These are phyloP conservation scores for Bipolaris victoriae DNA, from an alignment of 2,329 filamentous ascomycete genomes.

Conservation along the genomic window DNA sequence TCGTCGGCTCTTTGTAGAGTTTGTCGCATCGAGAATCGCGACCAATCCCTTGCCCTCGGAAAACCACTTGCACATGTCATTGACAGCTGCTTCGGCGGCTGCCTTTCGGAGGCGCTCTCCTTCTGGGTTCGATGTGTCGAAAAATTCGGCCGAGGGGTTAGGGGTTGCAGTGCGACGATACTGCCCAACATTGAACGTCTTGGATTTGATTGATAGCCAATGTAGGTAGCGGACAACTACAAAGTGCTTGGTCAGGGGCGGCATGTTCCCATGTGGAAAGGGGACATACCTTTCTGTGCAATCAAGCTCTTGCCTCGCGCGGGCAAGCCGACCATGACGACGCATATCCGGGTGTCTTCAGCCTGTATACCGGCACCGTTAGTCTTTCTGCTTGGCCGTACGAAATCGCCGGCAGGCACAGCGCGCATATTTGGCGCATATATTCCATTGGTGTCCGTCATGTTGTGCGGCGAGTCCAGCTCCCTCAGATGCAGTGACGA, in stretches of 20 bases:
- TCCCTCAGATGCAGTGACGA: conserved; percentile 25
- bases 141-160: conserved; percentile 92
- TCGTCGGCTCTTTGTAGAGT: conserved; percentile 87
- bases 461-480: conserved; percentile 37
- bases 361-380: conserved; percentile 79
- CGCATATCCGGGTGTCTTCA: conserved; percentile 95
- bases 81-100: conserved; percentile 88
- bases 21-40: conserved; percentile 94
- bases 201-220: conserved; percentile 93
- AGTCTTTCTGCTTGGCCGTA: conserved; percentile 54
- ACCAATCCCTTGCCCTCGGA: conserved; percentile 76
- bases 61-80: conserved; percentile 96
- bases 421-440: conserved; percentile 49
- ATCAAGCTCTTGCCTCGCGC: conserved; percentile 97
- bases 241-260: conserved; percentile 18
- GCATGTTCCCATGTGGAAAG: neutral
- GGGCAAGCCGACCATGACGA: conserved; percentile 97
- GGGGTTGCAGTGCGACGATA: conserved; percentile 91
- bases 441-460: conserved; percentile 47
- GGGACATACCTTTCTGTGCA: conserved; percentile 84
- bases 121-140: conserved; percentile 87
- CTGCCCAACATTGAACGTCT: conserved; percentile 96
- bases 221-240: conserved; percentile 76
- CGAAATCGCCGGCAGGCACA: conserved; percentile 52
- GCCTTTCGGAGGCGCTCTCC: conserved; percentile 87